Base-by-base conservation (phyloP, 2,329 filamentous ascomycete genomes). In the Diaporthe australafricana region DNA sequence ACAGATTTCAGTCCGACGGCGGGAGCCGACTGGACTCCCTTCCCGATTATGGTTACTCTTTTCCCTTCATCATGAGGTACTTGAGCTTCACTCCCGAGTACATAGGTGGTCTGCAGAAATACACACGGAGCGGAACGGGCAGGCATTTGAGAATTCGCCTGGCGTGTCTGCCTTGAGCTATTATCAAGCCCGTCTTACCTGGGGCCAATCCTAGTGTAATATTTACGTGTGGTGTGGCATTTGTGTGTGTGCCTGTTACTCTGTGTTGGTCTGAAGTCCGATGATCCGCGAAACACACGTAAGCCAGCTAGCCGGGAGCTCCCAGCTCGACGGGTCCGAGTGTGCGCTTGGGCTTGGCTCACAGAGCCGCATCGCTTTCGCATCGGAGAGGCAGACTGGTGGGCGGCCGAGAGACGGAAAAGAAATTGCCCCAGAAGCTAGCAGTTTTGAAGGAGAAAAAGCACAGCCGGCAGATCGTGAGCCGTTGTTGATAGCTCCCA, bases 91-190 rank as follows among this genome's bases (percentile, higher is more conserved):
- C 5, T 11, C 7, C 8, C 17, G 8, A 27, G 22, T 3, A 60
- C 9, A 16, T 45, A 60, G 42, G 60, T 48, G n/a, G 60, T 65
- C 60, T 65, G 60, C 16, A 65, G 27, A 27, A 65, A 65, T 65
- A 42, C 60, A 48, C 8, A 27, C 32, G 20, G 8, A n/a, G n/a
- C 3, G 45, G 32, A 30, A 38, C 60, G 30, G 45, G 42, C 22
- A n/a, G 9, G 8, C 8, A 22, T 63, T 32, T 5, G 14, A 25
- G 12, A 65, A 25, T 65, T 30, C 60, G 60, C 60, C 60, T 65
- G 60, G 30, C 30, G 60, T 65, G 60, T 65, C 60, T 65, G 60
- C 60, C 60, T 65, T 65, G 60, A 38, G 60, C 60, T 50, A 65
- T 65, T 48, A 27, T 65, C 60, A 65, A 65, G 60, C 60, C 48